Base-by-base conservation (phyloP, 2,329 filamentous ascomycete genomes). In the Phialemoniopsis sp. region DNA sequence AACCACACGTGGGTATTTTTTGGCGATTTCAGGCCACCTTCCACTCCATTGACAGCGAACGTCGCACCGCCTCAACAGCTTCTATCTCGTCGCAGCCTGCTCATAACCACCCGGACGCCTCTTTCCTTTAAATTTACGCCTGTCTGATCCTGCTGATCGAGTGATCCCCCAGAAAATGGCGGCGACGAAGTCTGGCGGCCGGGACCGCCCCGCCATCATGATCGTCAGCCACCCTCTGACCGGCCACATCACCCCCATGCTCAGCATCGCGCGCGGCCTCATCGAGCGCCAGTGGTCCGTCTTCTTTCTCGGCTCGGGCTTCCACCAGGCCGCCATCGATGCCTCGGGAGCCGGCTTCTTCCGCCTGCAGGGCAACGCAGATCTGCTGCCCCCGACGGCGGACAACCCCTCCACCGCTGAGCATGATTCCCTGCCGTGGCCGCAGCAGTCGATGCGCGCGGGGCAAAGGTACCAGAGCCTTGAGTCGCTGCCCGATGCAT, bases 181-280 rank as follows among this genome's bases (percentile, higher is more conserved):
- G 21, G 21, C 21, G 6, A 10, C 21, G 21, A 26, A 6, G 6
- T 6, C 21, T 6, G 21, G 21, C 21, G 10, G 6, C 21, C 6
- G 21, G 6, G 21, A 26, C 21, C 21, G 21, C 21, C 21, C 21
- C 21, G 21, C 21, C 21, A 26, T 65, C 37, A 51, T 66, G 14
- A 56, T 66, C 39, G 47, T 56, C 31, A 56, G 56, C 40, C 60
- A 65, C 38, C 49, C 57, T 2, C 49, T 66, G 18, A 60, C 59
- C 8, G 63, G 63, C 8, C 63, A 66, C 41, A 44, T 66, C 15
- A 55, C 56, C 1, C 63, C 62, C 1, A 46, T 61, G 30, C 39
- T 62, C 31, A 57, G 60, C 32, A 56, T 66, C 32, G 56, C 61
- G n/a, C 43, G 44, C 3, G 52, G 48, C 14, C 54, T 67, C 19